These are phyloP conservation scores for Powellomyces hirtus DNA, from an alignment of 192 early-diverging fungal species.

Conservation along the genomic window DNA sequence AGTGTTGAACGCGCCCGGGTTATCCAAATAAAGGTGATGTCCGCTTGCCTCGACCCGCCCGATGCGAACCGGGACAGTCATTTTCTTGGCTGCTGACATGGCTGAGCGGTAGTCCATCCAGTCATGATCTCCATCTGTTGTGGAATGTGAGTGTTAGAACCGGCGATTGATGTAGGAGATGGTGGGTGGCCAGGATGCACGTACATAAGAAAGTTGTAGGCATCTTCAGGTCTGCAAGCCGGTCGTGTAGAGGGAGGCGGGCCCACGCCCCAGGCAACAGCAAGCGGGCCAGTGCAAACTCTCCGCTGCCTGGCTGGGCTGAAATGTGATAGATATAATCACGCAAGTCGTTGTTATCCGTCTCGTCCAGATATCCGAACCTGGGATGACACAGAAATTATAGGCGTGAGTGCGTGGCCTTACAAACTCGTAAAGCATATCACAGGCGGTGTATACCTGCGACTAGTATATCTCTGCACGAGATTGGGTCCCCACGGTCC, in stretches of 20 bases:
- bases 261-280: slow-evolving; percentile 72
- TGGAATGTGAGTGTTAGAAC: neutral
- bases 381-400: neutral
- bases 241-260: slow-evolving; percentile 67
- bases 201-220: slow-evolving; percentile 70
- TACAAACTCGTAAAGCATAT: slow-evolving; percentile 5
- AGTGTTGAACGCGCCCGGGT: slow-evolving; percentile 70
- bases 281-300: slow-evolving; percentile 74
- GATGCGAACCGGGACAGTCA: slow-evolving; percentile 31
- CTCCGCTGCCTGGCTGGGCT: slow-evolving; percentile 74
- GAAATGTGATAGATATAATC: slow-evolving; percentile 83
- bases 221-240: slow-evolving; percentile 61
- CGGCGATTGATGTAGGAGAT: neutral
- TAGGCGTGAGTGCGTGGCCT: slow-evolving; percentile 52
- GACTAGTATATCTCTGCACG: slow-evolving; percentile 51
- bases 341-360: slow-evolving; percentile 66
- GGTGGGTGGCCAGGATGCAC: neutral
- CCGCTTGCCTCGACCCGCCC: slow-evolving; percentile 62
- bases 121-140: slow-evolving; percentile 65
- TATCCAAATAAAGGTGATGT: slow-evolving; percentile 83
- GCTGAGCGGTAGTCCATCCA: slow-evolving; percentile 88
- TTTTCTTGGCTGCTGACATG: slow-evolving; percentile 38
- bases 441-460: slow-evolving; percentile 8
- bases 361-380: slow-evolving; percentile 65
- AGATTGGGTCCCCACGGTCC: slow-evolving; percentile 76